phyloP scores from a whole-genome alignment of 768 basidiomycete species.

The Lepiota venenata region DNA sequence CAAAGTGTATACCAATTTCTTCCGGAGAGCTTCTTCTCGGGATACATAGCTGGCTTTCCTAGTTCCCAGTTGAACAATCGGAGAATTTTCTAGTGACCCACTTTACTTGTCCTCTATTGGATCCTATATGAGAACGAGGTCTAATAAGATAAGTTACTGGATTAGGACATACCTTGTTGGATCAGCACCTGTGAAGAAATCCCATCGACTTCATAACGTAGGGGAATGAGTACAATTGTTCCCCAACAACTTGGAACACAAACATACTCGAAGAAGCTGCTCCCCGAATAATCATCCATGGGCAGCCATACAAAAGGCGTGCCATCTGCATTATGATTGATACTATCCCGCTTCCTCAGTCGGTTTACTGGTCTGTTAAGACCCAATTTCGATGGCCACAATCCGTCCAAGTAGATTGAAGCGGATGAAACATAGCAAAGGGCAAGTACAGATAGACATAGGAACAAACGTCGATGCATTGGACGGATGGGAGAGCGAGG shows the following conservation, averaged over 20 bases:
- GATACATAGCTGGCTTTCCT: constrained; percentile 47
- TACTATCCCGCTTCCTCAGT: neutral
- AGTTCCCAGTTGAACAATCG: neutral
- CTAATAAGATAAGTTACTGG: constrained; percentile 8
- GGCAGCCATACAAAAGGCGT: constrained; percentile 13
- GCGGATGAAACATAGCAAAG: neutral
- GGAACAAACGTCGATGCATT: neutral
- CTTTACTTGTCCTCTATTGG: constrained; percentile 67
- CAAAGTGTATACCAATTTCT: constrained; percentile 54
- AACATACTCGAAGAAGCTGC: constrained; percentile 13
- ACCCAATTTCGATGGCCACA: neutral
- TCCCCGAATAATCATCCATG: constrained; percentile 8
- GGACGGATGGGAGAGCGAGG: neutral
- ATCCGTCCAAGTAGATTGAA: neutral
- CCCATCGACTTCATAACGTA: constrained; percentile 39
- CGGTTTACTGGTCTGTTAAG: neutral
- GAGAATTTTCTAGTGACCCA: constrained; percentile 28
- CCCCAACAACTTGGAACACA: neutral
- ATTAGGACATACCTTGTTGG: constrained; percentile 56
- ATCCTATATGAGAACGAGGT: constrained; percentile 10
- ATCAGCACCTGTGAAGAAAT: constrained; percentile 59
- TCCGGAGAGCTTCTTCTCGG: constrained; percentile 46
- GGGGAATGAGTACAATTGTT: constrained; percentile 6
- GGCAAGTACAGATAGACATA: neutral
- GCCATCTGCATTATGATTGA: constrained; percentile 9